A percentile compares a stretch with the other conserved stretches of the same genome.
Conservation (phyloP, 2,329 filamentous ascomycete species). For the Colletotrichum sp. region DNA sequence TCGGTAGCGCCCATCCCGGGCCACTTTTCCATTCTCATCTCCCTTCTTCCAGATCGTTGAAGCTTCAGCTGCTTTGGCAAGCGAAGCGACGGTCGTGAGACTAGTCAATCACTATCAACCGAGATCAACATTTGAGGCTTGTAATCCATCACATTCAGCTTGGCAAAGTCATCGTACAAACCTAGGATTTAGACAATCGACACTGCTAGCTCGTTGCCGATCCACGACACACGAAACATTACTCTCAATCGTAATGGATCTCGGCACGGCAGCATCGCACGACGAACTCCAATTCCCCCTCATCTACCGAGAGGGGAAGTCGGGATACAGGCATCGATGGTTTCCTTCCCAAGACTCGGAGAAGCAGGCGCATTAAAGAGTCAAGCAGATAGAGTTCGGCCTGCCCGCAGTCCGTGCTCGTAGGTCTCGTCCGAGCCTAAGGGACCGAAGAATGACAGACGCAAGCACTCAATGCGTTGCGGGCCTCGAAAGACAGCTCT, state of each 20-base stretch:
- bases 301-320: conserved; percentile 1
- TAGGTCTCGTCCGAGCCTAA: conserved; percentile 4
- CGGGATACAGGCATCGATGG: neutral
- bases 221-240: conserved; percentile 14
- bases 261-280: conserved; percentile 8
- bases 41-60: neutral
- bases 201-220: conserved; percentile 5
- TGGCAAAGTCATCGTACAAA: neutral
- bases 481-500: neutral
- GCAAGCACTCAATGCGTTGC: conserved; percentile 7
- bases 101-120: neutral
- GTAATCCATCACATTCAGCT: neutral
- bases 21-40: neutral
- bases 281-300: neutral
- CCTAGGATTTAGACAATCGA: neutral
- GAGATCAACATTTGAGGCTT: neutral
- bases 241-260: neutral
- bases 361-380: neutral
- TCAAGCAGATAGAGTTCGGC: conserved; percentile 14
- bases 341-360: neutral
- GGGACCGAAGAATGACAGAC: conserved; percentile 10
- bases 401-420: conserved; percentile 18
- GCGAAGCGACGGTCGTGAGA: neutral
- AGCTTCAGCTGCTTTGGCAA: neutral
- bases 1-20: neutral